Evolutionary conservation across 2,329 filamentous ascomycete species (phyloP).

Genomic region (Beauveria bassiana): DNA sequence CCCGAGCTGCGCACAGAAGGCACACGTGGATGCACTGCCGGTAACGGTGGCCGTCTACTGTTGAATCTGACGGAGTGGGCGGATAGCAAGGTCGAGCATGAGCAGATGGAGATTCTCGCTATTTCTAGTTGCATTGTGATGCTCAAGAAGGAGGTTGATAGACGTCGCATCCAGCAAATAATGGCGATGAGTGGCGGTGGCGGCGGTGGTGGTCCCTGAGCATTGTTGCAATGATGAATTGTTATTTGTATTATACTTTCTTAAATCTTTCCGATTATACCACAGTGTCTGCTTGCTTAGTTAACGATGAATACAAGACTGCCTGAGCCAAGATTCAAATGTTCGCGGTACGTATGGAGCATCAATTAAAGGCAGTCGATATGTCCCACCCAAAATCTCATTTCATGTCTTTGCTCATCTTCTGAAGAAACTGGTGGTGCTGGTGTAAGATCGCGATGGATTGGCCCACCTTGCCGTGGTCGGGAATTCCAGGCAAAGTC

Average conservation of each 20-base stretch:
- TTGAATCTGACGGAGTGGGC: slow-evolving; percentile 32
- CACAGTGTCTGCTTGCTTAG: not conserved
- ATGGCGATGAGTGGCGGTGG: slow-evolving; percentile 32
- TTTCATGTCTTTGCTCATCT: not conserved
- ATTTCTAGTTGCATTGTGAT: slow-evolving; percentile 51
- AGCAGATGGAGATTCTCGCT: slow-evolving; percentile 41
- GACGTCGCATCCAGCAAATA: slow-evolving; percentile 44
- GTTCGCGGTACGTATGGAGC: too few relatives aligned
- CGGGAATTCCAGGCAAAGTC: not conserved
- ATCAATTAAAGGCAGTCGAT: too few relatives aligned
- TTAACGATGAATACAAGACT: not conserved
- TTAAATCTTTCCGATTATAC: not conserved
- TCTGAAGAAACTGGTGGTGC: not conserved
- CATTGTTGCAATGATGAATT: not conserved
- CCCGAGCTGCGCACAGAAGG: slow-evolving; percentile 32
- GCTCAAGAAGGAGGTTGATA: slow-evolving; percentile 59
- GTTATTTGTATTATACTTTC: not conserved
- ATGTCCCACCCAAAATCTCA: too few relatives aligned
- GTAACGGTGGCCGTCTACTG: slow-evolving; percentile 43
- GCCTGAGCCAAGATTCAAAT: not conserved
- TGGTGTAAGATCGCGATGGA: not conserved
- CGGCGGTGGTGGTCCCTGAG: not conserved
- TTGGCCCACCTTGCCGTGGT: not conserved
- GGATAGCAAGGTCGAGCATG: slow-evolving; percentile 24
- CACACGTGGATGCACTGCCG: slow-evolving; percentile 30